Base-by-base conservation (phyloP, 768 basidiomycete species). In the Lentinula sp. region DNA sequence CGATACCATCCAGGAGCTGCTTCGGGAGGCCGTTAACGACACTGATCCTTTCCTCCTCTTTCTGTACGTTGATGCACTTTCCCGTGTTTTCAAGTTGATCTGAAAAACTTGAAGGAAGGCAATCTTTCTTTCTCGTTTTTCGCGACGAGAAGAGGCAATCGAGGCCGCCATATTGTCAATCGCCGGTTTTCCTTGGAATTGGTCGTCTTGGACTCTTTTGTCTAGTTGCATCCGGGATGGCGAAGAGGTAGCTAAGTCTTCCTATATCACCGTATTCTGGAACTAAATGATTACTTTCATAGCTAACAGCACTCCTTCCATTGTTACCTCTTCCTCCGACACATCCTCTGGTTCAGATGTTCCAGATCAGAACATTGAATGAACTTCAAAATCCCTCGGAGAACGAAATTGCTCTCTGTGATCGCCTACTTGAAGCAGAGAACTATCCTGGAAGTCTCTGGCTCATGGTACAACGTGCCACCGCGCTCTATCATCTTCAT, bases 191-290 rank as follows among this genome's bases (percentile, higher is more conserved):
- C 88, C 91, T 12, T 98, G 92, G 87, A 98, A 98, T 69, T 98
- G 95, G 95, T 90, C 91, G 32, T 78, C 86, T n/a, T 98, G 95
- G 95, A 76, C 82, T 7, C 80, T 93, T 46, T 77, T 98, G n/a
- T 82, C 83, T 2, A 85, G 84, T 57, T 90, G 91, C 68, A 81
- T 95, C 36, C 83, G 84, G 13, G 92, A 94, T 63, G 85, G 85
- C 15, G 91, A 94, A 75, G 93, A 96, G 86, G 95, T 95, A 59
- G 41, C 70, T 65, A 43, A 57, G 60, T 57, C 65, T 56, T 20
- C 53, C 55, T 23, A 0, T 28, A 7, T 15, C 32, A 13, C 43
- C 37, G 13, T 35, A n/a, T 56, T 57, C 59, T 32, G 42, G 55
- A 45, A 32, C 36, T 62, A 39, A 39, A 39, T 39, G 60, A 13